Evolutionary conservation across 345 rosid genomes (phyloP).

Genomic region (Heritiera fomes): DNA sequence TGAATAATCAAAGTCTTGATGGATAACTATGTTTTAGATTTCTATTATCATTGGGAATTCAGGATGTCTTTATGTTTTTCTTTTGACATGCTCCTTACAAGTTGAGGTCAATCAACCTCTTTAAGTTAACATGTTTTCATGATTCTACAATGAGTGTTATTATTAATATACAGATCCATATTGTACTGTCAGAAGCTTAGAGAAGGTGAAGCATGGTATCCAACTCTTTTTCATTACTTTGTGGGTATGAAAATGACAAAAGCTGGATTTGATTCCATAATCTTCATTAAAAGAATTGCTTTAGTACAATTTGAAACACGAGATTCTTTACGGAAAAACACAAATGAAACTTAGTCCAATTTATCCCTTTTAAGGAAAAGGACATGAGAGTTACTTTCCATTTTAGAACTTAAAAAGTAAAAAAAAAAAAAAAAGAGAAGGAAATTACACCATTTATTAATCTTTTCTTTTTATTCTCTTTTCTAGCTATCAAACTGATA

Average conservation of each 20-base stretch:
- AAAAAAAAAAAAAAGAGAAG: too few species aligned
- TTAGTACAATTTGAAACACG: background rate
- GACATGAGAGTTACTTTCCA: too few species aligned
- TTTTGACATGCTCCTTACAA: background rate
- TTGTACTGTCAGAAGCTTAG: background rate
- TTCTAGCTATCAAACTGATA: too few species aligned
- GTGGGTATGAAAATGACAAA: background rate
- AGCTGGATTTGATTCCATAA: background rate
- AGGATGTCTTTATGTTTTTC: background rate
- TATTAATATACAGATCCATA: background rate
- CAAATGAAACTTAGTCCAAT: too few species aligned
- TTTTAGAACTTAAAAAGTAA: too few species aligned
- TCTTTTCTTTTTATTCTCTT: too few species aligned
- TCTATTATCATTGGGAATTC: background rate
- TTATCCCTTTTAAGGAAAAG: too few species aligned
- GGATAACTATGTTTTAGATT: background rate
- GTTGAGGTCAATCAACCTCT: background rate
- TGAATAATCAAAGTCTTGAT: background rate
- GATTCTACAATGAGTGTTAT: background rate
- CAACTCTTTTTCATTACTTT: background rate
- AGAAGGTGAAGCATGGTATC: background rate
- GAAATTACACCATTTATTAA: too few species aligned
- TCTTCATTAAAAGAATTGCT: background rate
- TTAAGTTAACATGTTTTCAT: background rate
- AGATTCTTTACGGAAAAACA: background rate